Base-by-base conservation (phyloP, 2,329 filamentous ascomycete species). In the Diaporthe capsici region DNA sequence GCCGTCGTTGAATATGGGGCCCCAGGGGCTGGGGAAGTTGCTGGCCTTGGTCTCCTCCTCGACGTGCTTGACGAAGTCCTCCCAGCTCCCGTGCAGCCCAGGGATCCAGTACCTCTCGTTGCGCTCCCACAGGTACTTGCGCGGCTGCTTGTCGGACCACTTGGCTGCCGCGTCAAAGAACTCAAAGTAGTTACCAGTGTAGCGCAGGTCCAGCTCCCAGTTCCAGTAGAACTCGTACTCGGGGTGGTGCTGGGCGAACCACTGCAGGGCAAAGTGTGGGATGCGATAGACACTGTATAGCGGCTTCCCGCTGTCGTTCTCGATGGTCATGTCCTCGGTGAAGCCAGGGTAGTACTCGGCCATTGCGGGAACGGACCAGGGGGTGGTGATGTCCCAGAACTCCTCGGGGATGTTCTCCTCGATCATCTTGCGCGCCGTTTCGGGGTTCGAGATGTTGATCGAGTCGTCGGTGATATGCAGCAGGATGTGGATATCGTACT, bases 211-310 rank as follows among this genome's bases (percentile, higher is more conserved):
- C 84, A 95, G 94, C 82, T 97, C 95, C 94, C 94, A 96, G 82
- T 96, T 96, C 94, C 94, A 97, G 79, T 95, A 89, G 80, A 90
- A 95, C 79, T 96, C 93, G 79, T 94, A 97, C 79, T 96, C 92
- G 0, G 94, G 94, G 80, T 95, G 92, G 70, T 93, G 92, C 80
- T 94, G 89, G 74, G 91, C 91, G 81, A 96, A 95, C 84, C 92
- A 92, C 81, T 95, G 94, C n/a, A 88, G 75, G 6, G 87, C 80
- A 61, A 87, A 85, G 78, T 87, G 85, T 6, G 83, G 80, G 13
- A 81, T 82, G 67, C 90, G 86, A 78, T 90, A 90, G 73, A 91
- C 88, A 1, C 90, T 87, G 12, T 88, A 87, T 12, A 90, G 83
- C 65, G 87, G 84, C n/a, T 87, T 85, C 73, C 87, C 78, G 37